Conservation (phyloP, 805 yeast genomes). For the Ogataea angusta region DNA sequence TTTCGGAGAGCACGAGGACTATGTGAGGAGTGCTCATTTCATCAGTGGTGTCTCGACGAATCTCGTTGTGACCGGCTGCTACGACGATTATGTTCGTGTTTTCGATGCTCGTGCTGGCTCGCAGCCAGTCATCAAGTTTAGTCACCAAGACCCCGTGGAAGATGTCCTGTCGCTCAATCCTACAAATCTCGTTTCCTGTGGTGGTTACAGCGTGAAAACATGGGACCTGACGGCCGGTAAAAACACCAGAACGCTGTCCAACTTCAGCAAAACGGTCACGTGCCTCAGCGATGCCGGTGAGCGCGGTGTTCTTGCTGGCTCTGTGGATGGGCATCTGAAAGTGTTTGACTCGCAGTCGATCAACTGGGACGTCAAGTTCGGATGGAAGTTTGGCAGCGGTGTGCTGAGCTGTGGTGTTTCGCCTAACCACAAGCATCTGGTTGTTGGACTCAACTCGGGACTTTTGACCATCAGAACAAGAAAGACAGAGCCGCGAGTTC, state of each 20-base stretch:
- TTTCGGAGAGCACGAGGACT: conserved; percentile 78
- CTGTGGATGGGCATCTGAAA: conserved; percentile 96
- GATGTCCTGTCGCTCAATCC: conserved; percentile 71
- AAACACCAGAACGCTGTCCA: conserved; percentile 64
- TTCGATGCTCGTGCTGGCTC: conserved; percentile 68
- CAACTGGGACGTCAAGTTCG: conserved; percentile 86
- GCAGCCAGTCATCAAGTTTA: conserved; percentile 59
- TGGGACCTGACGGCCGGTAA: conserved; percentile 91
- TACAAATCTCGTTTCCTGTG: conserved; percentile 74
- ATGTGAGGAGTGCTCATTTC: conserved; percentile 77
- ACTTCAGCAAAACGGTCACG: conserved; percentile 93
- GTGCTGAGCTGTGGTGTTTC: conserved; percentile 87
- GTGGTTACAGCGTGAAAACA: conserved; percentile 76
- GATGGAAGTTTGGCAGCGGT: conserved; percentile 96
- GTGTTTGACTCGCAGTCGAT: conserved; percentile 74
- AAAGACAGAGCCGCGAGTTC: conserved; percentile 58
- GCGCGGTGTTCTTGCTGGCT: conserved; percentile 85
- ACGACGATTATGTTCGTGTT: conserved; percentile 81
- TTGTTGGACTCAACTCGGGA: conserved; percentile 89
- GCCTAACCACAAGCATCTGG: conserved; percentile 84
- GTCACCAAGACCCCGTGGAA: conserved; percentile 83
- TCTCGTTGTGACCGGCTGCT: conserved; percentile 87
- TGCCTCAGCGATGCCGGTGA: conserved; percentile 72
- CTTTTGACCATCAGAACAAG: conserved; percentile 84
- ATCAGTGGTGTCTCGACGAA: conserved; percentile 61